Evolutionary conservation across 2,329 filamentous ascomycete genomes (phyloP), one percentile per base, ranked within the genome.

Genomic region (Paecilomyces dactylethromorphus): DNA sequence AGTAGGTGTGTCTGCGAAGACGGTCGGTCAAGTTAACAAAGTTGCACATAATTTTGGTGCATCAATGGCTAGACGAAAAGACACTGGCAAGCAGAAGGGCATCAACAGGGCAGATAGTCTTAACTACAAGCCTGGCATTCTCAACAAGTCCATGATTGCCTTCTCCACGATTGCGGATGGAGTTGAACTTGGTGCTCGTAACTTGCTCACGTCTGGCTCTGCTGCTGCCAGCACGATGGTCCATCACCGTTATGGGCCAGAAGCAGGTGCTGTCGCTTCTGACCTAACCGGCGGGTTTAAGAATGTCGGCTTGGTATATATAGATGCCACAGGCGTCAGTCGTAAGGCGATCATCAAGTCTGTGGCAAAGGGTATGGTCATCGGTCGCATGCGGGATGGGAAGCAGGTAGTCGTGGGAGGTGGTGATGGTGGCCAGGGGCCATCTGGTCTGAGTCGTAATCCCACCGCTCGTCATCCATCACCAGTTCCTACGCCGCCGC

Each of bases 61-160:
- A 2, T 84, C 81, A 4, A 76, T 95, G 58, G 78, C 89, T 1
- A 82, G 87, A n/a, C 83, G 85, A 59, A 83, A 84, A 18, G 81
- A 82, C 56, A 76, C 69, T 49, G 70, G 67, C 8, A 81, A 81
- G 64, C 81, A 81, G 56, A 83, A 82, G 67, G 87, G 87, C 1
- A 84, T 82, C 59, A 90, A 90, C 60, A 84, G 90, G 90, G 35
- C 86, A 86, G 56, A 81, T 82, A 3, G 74, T 10, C 35, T 80
- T 18, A 76, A 79, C 18, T 95, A 94, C 77, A 96, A 96, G 76
- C 93, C 94, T 0, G 93, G 94, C 4, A 78, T 99, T 31, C 78
- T 99, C 64, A 99, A 99, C 78, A 97, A 96, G 81, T 92, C 88
- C 62, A 80, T 99, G 79, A 97, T 99, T 79, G 94, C 94, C 0